phyloP scores from a whole-genome alignment of 2,329 filamentous ascomycete genomes.

The Epichloe sibirici region DNA sequence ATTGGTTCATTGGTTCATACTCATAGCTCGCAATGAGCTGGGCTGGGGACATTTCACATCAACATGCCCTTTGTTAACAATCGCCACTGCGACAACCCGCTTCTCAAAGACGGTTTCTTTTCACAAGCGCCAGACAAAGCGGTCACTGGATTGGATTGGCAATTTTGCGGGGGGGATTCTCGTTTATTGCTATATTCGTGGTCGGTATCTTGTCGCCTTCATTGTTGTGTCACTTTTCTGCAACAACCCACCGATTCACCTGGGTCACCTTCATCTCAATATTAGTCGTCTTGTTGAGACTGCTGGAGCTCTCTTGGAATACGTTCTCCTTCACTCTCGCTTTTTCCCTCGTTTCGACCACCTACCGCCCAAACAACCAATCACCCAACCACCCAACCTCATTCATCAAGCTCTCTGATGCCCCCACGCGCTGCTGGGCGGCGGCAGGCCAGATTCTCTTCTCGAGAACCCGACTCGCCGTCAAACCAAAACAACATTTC shows the following conservation, averaged over 20 bases:
- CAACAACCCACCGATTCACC: background rate
- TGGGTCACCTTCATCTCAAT: background rate
- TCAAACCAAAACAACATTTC: constrained; percentile 1
- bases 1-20: background rate
- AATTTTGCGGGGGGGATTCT: background rate
- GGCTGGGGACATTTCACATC: constrained; percentile 5
- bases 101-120: constrained; percentile 3
- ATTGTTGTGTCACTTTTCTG: background rate
- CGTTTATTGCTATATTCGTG: background rate
- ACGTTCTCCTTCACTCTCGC: background rate
- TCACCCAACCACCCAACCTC: background rate
- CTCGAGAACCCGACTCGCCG: constrained; percentile 5
- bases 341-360: background rate
- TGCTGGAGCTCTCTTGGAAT: background rate
- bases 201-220: background rate
- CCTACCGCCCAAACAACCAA: too few species aligned
- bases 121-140: background rate
- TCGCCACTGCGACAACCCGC: constrained; percentile 4
- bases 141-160: background rate
- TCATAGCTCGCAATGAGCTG: constrained; percentile 1
- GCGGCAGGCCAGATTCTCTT: constrained; percentile 4
- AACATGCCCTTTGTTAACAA: constrained; percentile 17
- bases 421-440: constrained; percentile 7
- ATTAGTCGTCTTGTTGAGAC: background rate
- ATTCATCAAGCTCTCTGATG: constrained; percentile 6